Evolutionary conservation across 2,329 filamentous ascomycete genomes (phyloP), one percentile per base, ranked within the genome.

Genomic region (Penicillium thymicola): DNA sequence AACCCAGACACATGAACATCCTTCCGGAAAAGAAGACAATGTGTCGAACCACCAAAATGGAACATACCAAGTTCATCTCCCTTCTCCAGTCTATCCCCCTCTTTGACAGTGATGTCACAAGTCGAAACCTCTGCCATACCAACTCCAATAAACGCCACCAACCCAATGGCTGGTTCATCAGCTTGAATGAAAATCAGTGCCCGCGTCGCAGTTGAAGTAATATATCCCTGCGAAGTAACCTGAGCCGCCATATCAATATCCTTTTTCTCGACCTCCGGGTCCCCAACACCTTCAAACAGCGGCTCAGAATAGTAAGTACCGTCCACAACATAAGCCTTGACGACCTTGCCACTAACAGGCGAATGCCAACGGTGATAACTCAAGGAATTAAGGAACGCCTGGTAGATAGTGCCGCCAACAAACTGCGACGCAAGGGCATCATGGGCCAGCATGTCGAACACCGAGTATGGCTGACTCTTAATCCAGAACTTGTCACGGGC

Each of bases 91-190:
- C 80, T 79, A 68, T 90, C 80, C 0, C 87, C 88, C 66, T 86
- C 82, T 63, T 79, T 79, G 11, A 89, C 86, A 0, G 84, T 88
- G 47, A 89, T 85, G 50, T 90, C 87, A 65, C 88, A 90, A 0
- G 86, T 86, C 56, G 82, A 87, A 13, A 91, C 88, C 72, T 92
- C 89, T 41, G 85, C 86, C 89, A 92, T 91, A 1, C 89, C 89
- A 4, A 92, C 81, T 1, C 82, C 85, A 13, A 92, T 76, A 61
- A 91, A 88, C 0, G 81, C 85, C 78, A 92, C 82, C 32, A 91
- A 73, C 0, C 89, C 89, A 37, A 91, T 85, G 1, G 77, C 78
- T 60, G 70, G 69, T 18, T 89, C 86, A 61, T 89, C 87, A 0
- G 88, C 86, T 69, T 90, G 80, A 57, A 91, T 83, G 66, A 89